Base-by-base conservation (phyloP, 306 rosid species). In the Delonix regia region DNA sequence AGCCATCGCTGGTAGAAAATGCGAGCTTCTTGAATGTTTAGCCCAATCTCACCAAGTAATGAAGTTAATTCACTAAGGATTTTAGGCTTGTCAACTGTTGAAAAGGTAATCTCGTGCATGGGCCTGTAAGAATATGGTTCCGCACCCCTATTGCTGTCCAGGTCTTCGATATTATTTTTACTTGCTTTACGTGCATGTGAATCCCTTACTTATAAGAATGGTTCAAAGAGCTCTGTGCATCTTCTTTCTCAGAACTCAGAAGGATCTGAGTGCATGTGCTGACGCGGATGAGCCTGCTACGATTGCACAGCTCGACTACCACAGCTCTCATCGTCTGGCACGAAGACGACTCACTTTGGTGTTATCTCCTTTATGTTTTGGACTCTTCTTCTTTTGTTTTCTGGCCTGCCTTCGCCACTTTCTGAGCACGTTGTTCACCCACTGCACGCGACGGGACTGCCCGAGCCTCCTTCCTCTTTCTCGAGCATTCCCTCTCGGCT, bases 11-110 rank as follows among this genome's bases (percentile, higher is more conserved):
- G 55, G 98, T 92, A 38, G 98, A 94, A 85, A 94, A 94, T 14
- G 96, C 98, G 98, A 80, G 98, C 98, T 90, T 94, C 98, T 87
- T 89, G 96, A 85, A 94, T 94, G 88, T 94, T 94, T 67, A 94
- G 89, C 65, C 97, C 97, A 79, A 92, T 76, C 75, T 94, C 98
- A 81, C 94, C 90, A 78, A 94, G 93, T 76, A 94, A 74, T 51
- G 85, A 86, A 78, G 98, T 94, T 85, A 94, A 86, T 24, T 33
- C 33, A 47, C 67, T 30, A n/a, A n/a, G n/a, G n/a, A n/a, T n/a
- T n/a, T n/a, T n/a, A n/a, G n/a, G n/a, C n/a, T n/a, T n/a, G n/a
- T n/a, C n/a, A n/a, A n/a, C n/a, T n/a, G n/a, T n/a, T n/a, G n/a
- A n/a, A n/a, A n/a, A n/a, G n/a, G n/a, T n/a, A n/a, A n/a, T n/a